Base-by-base conservation (phyloP, 805 yeast species). In the Scheffersomyces coipomensis region DNA sequence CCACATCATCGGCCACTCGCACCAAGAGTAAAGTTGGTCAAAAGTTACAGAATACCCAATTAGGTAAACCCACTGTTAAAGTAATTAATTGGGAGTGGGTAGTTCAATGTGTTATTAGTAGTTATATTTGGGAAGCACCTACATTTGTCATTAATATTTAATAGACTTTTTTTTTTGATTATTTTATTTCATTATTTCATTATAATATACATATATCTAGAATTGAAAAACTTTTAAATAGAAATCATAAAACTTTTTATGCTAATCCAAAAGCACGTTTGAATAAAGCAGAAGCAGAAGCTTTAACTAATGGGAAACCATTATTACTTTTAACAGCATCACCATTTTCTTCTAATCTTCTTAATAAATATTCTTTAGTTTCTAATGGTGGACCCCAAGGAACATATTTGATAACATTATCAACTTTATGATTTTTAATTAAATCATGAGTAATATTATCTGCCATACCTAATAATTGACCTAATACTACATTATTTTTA, bases 301-400 rank as follows among this genome's bases (percentile, higher is more conserved):
- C 81, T 52, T 73, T 78, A 31, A 85, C 66, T 51, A 86, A 73
- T 35, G 85, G 85, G 71, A 80, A 76, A n/a, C 95, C 93, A 47
- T 82, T 83, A 61, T 85, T 93, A 40, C 75, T 74, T 69, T 91
- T 82, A 5, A 88, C 95, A 8, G 96, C 95, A 63, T 90, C 97
- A 18, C 97, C 97, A 58, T 90, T 90, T 68, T 90, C 98, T 68
- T 90, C 97, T 46, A 90, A 71, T 67, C 98, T 79, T 71, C 98
- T 82, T 46, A 83, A 70, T 45, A 90, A 67, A 58, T 90, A 90
- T 51, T 88, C 96, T 68, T 87, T 88, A 42, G 97, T 89, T 66
- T 91, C 97, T 50, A 79, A 66, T 40, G 96, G 95, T 24, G 97
- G 97, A 8, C 97, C 97, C 97, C 97, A 90, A 13, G 97, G 95